Base-by-base conservation (phyloP, 345 rosid genomes). In the Balakata baccata region DNA sequence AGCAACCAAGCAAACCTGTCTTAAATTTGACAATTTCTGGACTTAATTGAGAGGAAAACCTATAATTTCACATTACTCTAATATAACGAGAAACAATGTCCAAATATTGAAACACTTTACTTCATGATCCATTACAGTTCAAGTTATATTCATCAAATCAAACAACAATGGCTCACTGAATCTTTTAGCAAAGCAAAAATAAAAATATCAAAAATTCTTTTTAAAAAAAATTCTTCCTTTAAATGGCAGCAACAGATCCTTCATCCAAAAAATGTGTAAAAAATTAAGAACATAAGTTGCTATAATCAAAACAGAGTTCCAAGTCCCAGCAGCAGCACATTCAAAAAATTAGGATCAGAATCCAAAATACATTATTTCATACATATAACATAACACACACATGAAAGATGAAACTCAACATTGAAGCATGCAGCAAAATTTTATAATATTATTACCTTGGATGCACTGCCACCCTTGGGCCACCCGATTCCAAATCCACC, bases 401-500 rank as follows among this genome's bases (percentile, higher is more conserved):
- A 58, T 56, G 65, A 74, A 73, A n/a, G 59, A 58, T 56, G 65
- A 74, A 73, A 60, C 12, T 12, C 34, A 29, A 29, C 34, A 29
- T 29, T 7, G 5, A 23, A 38, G n/a, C 22, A 64, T 38, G 3
- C 22, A 49, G 29, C 23, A 23, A 29, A 37, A 69, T 3, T 46
- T 45, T 6, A 4, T 39, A 70, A 12, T 25, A 12, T 20, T 11
- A 6, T 75, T 70, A 88, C 97, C 85, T 94, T 95, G 68, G 91
- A 85, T 37, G 75, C 88, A 77, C 78, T 83, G 16, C 87, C 96
- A 46, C 84, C 85, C n/a, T 90, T 95, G 0, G 95, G 86, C 93
- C 93, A 94, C 43, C 98, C 97, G 47, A 92, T 41, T 50, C 91
- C 93, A 9, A 92, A 81, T 47, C 90, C 91, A 76, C 83, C 87